Conservation (phyloP, 1,284 basidiomycete species). For the Cryptococcus amylolentus region DNA sequence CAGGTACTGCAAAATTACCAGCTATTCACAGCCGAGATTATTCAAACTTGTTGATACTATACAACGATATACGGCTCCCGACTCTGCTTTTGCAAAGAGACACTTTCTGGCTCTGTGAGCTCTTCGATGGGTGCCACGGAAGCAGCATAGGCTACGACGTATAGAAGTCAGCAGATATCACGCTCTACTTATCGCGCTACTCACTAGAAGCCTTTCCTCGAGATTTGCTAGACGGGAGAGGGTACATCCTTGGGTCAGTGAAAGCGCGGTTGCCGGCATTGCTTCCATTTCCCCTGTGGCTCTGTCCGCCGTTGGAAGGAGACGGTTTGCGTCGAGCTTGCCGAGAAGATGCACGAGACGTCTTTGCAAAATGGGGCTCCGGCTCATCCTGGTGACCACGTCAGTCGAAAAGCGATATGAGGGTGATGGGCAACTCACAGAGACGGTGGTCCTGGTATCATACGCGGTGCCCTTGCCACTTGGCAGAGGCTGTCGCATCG, state of each 20-base stretch:
- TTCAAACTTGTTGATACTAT: background rate
- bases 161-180: background rate
- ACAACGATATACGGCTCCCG: background rate
- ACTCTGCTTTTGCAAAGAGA: background rate
- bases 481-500: constrained; percentile 10
- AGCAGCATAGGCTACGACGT: constrained; percentile 26
- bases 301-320: background rate
- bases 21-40: no score
- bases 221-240: constrained; percentile 12
- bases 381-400: background rate
- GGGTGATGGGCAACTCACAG: constrained; percentile 4
- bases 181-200: background rate
- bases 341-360: background rate
- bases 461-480: constrained; percentile 5
- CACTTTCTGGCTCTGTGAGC: constrained; percentile 38
- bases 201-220: constrained; percentile 11
- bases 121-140: constrained; percentile 40
- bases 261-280: background rate
- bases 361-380: background rate
- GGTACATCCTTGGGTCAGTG: constrained; percentile 12
- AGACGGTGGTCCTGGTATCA: constrained; percentile 11
- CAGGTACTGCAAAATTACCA: no score
- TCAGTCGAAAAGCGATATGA: background rate
- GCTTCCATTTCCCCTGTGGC: constrained; percentile 5
- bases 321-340: constrained; percentile 4